Percentiles rank a stretch among this genome's conserved stretches.
Conservation (phyloP, 2,329 filamentous ascomycete species). For the Colletotrichum sp. region DNA sequence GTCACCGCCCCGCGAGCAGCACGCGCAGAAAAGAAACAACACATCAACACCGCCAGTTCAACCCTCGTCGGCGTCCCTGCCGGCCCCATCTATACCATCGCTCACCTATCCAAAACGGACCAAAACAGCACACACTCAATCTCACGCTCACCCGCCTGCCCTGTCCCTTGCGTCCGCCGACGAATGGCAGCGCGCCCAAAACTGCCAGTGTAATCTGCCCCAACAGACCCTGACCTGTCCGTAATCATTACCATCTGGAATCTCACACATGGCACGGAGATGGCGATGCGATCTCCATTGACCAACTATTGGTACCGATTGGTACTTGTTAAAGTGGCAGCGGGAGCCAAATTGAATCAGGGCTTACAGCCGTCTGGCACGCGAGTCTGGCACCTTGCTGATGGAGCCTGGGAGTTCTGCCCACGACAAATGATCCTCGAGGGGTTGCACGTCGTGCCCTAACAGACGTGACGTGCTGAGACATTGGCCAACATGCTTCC, state of each 20-base stretch:
- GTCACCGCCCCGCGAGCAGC: neutral
- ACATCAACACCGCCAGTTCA: neutral
- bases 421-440: neutral
- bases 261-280: neutral
- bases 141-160: slow-evolving; percentile 2
- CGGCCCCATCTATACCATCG: neutral
- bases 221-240: neutral
- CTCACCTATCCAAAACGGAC: neutral
- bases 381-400: neutral
- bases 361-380: neutral
- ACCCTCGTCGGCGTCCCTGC: neutral
- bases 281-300: slow-evolving; percentile 13
- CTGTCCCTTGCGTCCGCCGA: slow-evolving; percentile 11
- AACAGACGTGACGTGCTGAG: slow-evolving; percentile 11
- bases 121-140: neutral
- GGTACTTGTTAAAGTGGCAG: neutral
- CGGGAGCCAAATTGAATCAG: neutral
- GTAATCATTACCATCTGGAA: slow-evolving; percentile 4
- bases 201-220: slow-evolving; percentile 15
- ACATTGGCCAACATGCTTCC: neutral
- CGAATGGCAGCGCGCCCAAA: slow-evolving; percentile 16
- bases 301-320: neutral
- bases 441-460: neutral
- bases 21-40: neutral
- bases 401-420: neutral